Conservation (phyloP, 2,329 filamentous ascomycete genomes). For the Monosporascus sp. region DNA sequence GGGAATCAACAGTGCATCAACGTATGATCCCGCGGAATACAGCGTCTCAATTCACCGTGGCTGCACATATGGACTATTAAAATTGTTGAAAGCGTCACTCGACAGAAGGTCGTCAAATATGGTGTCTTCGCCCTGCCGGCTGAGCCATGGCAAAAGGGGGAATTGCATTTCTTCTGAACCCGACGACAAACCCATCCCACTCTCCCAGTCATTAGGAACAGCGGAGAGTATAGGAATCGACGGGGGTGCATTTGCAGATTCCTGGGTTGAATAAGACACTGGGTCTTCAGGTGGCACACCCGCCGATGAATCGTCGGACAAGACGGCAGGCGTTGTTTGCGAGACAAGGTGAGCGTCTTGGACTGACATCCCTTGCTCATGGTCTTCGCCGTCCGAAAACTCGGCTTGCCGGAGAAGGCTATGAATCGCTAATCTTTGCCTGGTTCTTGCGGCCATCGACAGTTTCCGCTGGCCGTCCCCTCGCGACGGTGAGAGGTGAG, state of each 20-base stretch:
- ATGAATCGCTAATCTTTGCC: constrained; percentile 22
- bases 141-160: constrained; percentile 9
- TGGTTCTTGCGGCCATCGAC: constrained; percentile 14
- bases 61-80: no score
- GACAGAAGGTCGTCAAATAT: constrained; percentile 2
- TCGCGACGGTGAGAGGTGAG: background rate
- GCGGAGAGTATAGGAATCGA: background rate
- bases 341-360: no score
- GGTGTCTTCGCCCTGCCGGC: constrained; percentile 3
- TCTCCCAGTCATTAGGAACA: no score
- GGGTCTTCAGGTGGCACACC: no score
- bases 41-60: no score
- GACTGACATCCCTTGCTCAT: constrained; percentile 7
- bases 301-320: no score
- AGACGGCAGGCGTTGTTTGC: no score
- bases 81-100: no score
- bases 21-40: no score
- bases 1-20: no score
- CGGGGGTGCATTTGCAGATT: no score
- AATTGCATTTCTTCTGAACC: constrained; percentile 3
- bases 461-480: constrained; percentile 7
- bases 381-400: constrained; percentile 20
- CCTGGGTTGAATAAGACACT: no score
- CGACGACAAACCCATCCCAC: background rate
- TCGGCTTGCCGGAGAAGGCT: constrained; percentile 15